Percentiles rank a stretch among this genome's conserved stretches.
These are phyloP conservation scores for Hypericum perforatum DNA, from an alignment of 345 rosid species.

Conservation along the genomic window DNA sequence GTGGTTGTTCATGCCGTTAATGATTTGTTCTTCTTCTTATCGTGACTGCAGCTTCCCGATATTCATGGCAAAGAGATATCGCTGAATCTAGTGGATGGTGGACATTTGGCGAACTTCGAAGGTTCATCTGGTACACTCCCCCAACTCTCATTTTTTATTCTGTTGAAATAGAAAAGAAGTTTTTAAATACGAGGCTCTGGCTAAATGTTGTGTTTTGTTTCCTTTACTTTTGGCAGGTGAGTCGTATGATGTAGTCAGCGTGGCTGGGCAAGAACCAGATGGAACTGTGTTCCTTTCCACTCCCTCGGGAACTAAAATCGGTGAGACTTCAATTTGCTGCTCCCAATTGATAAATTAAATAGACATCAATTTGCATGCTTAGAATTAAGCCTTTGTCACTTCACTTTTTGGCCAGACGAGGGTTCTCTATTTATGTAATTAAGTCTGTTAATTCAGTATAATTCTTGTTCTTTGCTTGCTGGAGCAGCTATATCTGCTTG, in stretches of 20 bases:
- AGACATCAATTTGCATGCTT: neutral
- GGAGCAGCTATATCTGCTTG: too few species aligned
- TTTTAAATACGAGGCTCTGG: neutral
- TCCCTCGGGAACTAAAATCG: constrained; percentile 38
- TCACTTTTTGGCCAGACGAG: neutral
- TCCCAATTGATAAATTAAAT: neutral
- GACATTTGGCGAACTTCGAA: constrained; percentile 42
- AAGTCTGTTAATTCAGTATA: too few species aligned
- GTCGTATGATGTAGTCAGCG: constrained; percentile 43
- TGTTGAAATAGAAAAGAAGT: neutral
- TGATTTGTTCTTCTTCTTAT: neutral
- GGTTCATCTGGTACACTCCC: constrained; percentile 44
- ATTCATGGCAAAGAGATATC: constrained; percentile 41
- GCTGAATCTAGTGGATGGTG: constrained; percentile 38
- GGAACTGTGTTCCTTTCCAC: constrained; percentile 49
- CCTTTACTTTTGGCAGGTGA: constrained; percentile 40
- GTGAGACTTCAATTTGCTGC: constrained; percentile 15
- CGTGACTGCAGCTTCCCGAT: constrained; percentile 44
- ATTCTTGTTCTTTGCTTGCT: too few species aligned
- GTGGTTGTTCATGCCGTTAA: too few species aligned
- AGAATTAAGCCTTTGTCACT: neutral
- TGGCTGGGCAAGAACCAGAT: constrained; percentile 37
- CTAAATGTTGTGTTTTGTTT: neutral
- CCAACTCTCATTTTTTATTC: neutral
- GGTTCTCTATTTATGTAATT: too few species aligned